Conservation (phyloP, 768 basidiomycete species). For the Leccinum imitatum region DNA sequence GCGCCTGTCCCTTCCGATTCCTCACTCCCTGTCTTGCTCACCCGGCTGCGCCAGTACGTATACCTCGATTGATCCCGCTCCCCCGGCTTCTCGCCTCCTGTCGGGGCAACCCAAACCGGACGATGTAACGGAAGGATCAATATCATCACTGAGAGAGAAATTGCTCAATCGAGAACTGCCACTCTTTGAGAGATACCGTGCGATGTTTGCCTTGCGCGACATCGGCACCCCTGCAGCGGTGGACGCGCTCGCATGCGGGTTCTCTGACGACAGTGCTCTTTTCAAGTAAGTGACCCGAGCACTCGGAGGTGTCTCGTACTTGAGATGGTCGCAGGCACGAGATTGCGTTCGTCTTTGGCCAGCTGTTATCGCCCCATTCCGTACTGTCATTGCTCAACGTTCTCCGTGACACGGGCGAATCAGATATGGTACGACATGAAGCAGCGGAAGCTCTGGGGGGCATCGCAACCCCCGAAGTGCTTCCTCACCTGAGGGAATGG, state of each 20-base stretch:
- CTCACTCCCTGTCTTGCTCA: background rate
- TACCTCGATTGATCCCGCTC: constrained; percentile 88
- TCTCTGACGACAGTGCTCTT: constrained; percentile 82
- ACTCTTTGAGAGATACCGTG: constrained; percentile 92
- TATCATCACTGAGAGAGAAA: constrained; percentile 55
- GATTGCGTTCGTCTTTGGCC: constrained; percentile 97
- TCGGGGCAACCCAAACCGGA: constrained; percentile 51
- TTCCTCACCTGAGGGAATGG: constrained; percentile 86
- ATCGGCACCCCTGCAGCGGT: constrained; percentile 85
- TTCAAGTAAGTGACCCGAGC: constrained; percentile 70
- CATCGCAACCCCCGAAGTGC: constrained; percentile 89
- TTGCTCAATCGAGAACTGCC: constrained; percentile 67
- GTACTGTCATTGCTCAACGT: constrained; percentile 83
- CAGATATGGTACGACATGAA: constrained; percentile 98
- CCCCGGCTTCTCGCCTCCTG: constrained; percentile 66
- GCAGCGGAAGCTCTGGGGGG: constrained; percentile 99
- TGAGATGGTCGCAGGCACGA: constrained; percentile 69
- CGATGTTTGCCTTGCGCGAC: constrained; percentile 97
- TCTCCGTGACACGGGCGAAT: constrained; percentile 69
- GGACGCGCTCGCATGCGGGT: constrained; percentile 88
- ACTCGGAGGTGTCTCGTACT: background rate
- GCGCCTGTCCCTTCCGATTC: constrained; percentile 1
- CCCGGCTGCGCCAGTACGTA: constrained; percentile 48
- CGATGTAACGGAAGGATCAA: constrained; percentile 46
- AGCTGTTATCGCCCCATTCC: constrained; percentile 84